Conservation (phyloP, 1,284 basidiomycete genomes). For the Fomitiporia mediterranea region DNA sequence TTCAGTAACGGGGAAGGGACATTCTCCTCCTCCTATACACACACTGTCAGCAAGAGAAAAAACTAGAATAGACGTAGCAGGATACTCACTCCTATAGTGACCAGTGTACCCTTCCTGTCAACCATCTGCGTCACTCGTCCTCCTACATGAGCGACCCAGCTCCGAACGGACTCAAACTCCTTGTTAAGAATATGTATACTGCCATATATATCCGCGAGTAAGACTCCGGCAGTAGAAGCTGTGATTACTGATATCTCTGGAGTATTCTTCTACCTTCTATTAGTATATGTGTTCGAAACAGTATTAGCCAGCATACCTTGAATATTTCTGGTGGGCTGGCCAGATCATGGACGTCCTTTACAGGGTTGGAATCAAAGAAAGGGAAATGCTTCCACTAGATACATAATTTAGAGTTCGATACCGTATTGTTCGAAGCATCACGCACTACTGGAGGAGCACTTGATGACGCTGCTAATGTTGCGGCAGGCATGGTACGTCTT, state of each 20-base stretch:
- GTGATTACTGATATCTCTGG: conserved; percentile 68
- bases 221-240: conserved; percentile 56
- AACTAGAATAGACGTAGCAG: not conserved
- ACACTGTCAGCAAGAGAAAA: no score
- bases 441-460: conserved; percentile 10
- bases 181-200: conserved; percentile 71
- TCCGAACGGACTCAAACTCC: conserved; percentile 66
- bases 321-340: conserved; percentile 71
- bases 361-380: conserved; percentile 70
- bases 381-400: conserved; percentile 78
- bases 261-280: conserved; percentile 41
- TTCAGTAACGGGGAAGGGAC: conserved; percentile 77
- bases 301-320: conserved; percentile 45
- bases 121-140: conserved; percentile 83
- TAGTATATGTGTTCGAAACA: not conserved
- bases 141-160: conserved; percentile 74
- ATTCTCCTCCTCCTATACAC: conserved; percentile 71
- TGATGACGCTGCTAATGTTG: not conserved
- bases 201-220: conserved; percentile 81
- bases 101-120: conserved; percentile 71
- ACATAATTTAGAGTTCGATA: not conserved
- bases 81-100: conserved; percentile 76
- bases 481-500: conserved; percentile 1
- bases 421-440: not conserved
- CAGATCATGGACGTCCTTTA: conserved; percentile 79